Conservation (phyloP, 2,329 filamentous ascomycete species). For the Botrytis porri region DNA sequence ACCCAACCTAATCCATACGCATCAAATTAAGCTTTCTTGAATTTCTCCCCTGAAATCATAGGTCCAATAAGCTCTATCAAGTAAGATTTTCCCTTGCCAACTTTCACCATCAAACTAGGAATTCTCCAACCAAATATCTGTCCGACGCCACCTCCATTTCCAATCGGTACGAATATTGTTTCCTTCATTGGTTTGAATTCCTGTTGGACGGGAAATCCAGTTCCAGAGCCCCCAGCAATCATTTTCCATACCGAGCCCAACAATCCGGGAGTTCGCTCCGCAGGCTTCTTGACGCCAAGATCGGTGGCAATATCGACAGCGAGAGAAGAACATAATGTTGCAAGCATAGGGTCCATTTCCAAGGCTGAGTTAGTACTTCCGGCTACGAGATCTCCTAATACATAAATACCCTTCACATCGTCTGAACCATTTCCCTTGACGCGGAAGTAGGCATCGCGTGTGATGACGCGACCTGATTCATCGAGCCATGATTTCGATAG, state of each 20-base stretch:
- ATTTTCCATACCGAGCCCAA: not conserved
- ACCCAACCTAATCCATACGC: not conserved
- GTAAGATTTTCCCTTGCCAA: conserved; percentile 41
- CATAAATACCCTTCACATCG: conserved; percentile 42
- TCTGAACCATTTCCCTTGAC: conserved; percentile 41
- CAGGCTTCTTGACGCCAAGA: conserved; percentile 13
- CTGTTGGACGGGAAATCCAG: conserved; percentile 9
- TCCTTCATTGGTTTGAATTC: conserved; percentile 38
- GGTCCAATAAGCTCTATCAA: conserved; percentile 27
- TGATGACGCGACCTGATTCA: conserved; percentile 47
- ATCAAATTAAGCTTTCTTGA: conserved; percentile 8
- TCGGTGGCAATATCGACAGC: conserved; percentile 43
- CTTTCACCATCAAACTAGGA: conserved; percentile 40
- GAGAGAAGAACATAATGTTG: conserved; percentile 45
- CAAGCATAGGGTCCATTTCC: conserved; percentile 42
- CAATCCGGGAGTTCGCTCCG: conserved; percentile 8
- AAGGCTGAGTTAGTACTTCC: conserved; percentile 42
- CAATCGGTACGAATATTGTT: conserved; percentile 42
- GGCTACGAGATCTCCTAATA: conserved; percentile 46
- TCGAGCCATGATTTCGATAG: conserved; percentile 48
- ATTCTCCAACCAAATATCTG: conserved; percentile 40
- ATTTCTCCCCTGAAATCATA: not conserved
- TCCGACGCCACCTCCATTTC: conserved; percentile 41
- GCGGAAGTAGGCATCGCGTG: conserved; percentile 46
- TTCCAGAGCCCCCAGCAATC: conserved; percentile 7